Conservation (phyloP, 176 grass and related monocot species). For the Leersia perrieri region DNA sequence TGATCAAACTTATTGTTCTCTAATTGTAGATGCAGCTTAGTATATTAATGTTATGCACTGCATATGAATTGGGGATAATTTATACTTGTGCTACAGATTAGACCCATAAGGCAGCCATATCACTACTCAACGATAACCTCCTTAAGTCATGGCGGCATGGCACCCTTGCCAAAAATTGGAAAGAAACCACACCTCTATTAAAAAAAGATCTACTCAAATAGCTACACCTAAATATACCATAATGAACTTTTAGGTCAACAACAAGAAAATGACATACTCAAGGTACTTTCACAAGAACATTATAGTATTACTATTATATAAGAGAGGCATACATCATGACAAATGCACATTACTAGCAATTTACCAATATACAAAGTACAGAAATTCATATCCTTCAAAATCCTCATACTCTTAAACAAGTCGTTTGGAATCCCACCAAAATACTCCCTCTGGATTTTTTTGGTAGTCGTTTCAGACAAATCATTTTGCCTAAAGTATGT, state of each 20-base stretch:
- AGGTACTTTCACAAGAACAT: background rate
- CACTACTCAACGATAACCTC: background rate
- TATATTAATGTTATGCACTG: background rate
- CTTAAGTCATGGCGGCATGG: background rate
- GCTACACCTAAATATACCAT: background rate
- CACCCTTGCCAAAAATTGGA: background rate
- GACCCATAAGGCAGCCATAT: background rate
- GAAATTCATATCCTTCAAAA: constrained; percentile 13
- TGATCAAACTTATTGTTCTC: background rate
- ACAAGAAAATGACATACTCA: background rate
- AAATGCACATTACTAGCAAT: background rate
- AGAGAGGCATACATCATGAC: background rate
- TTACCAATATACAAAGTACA: background rate
- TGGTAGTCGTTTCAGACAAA: no score
- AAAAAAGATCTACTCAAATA: background rate
- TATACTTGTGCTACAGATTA: background rate
- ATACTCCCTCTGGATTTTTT: no score
- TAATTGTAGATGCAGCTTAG: background rate
- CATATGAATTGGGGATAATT: background rate
- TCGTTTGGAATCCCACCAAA: background rate
- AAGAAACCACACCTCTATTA: background rate
- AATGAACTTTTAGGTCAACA: background rate
- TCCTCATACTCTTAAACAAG: background rate
- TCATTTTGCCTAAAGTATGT: no score
- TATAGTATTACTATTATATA: background rate